These are phyloP conservation scores for Astraeus odoratus DNA, from an alignment of 768 basidiomycete species.

Conservation along the genomic window DNA sequence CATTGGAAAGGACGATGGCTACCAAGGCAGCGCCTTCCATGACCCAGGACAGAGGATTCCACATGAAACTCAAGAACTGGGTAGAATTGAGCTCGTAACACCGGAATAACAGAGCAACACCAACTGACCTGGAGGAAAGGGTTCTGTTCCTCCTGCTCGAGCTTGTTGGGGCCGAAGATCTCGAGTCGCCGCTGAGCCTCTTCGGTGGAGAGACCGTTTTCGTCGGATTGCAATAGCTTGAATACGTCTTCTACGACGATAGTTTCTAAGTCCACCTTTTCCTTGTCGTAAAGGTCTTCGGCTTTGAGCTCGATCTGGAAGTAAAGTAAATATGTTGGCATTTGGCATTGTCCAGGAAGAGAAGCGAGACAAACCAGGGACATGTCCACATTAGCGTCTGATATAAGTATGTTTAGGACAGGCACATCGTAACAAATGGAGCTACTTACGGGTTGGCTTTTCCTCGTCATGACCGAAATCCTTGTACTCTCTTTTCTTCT, in stretches of 20 bases:
- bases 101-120: not conserved
- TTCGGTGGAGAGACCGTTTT: conserved; percentile 65
- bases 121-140: conserved; percentile 72
- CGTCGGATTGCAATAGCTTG: conserved; percentile 87
- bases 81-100: not conserved
- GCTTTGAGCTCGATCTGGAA: conserved; percentile 77
- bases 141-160: conserved; percentile 87
- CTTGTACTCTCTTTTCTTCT: conserved; percentile 81
- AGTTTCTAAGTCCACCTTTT: conserved; percentile 98
- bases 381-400: conserved; percentile 89
- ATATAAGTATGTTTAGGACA: conserved; percentile 3
- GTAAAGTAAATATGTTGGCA: not conserved
- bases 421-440: not conserved
- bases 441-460: conserved; percentile 56
- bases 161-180: conserved; percentile 94
- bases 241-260: conserved; percentile 96
- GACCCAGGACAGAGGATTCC: conserved; percentile 99
- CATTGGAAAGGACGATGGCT: conserved; percentile 94
- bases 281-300: conserved; percentile 94
- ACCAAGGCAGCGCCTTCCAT: conserved; percentile 96
- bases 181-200: conserved; percentile 83
- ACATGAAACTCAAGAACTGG: conserved; percentile 95
- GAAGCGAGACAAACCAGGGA: conserved; percentile 41
- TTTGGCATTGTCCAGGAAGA: conserved; percentile 1
- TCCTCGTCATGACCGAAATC: conserved; percentile 73